Evolutionary conservation across 192 early-diverging fungal species (phyloP).

Genomic region (Phlyctochytrium planicorne): DNA sequence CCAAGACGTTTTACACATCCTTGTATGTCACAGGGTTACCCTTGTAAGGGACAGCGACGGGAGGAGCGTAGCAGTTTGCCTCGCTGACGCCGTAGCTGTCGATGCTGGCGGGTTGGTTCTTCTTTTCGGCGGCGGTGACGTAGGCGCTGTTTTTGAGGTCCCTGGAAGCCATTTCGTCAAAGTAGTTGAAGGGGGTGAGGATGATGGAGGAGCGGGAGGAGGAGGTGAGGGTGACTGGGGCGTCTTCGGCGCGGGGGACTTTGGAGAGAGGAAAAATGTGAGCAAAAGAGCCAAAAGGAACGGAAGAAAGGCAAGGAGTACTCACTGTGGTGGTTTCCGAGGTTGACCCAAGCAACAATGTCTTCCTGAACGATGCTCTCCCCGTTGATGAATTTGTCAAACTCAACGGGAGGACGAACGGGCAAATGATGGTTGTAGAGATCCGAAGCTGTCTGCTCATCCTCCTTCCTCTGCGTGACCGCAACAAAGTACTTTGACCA

Average conservation of each 20-base stretch:
- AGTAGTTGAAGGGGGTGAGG: slow-evolving; percentile 27
- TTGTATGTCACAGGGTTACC: too few relatives aligned
- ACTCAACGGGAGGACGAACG: slow-evolving; percentile 6
- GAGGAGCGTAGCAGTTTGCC: not conserved
- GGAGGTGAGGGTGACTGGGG: slow-evolving; percentile 8
- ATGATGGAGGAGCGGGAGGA: slow-evolving; percentile 6
- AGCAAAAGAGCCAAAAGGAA: not conserved
- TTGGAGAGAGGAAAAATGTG: not conserved
- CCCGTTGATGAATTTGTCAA: slow-evolving; percentile 11
- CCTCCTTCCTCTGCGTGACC: slow-evolving; percentile 6
- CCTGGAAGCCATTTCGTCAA: slow-evolving; percentile 6
- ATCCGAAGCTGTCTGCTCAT: slow-evolving; percentile 12
- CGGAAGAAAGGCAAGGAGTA: not conserved
- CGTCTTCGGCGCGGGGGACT: slow-evolving; percentile 14
- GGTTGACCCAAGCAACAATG: slow-evolving; percentile 16
- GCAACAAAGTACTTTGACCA: slow-evolving; percentile 14
- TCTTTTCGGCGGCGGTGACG: not conserved
- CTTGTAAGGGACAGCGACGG: not conserved
- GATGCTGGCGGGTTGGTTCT: too few relatives aligned
- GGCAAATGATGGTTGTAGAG: slow-evolving; percentile 14
- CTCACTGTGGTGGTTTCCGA: slow-evolving; percentile 7
- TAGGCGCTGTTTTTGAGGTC: not conserved
- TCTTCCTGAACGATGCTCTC: slow-evolving; percentile 13
- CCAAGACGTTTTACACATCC: too few relatives aligned
- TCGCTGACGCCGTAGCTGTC: not conserved